Evolutionary conservation across 805 yeast genomes (phyloP).

Genomic region (Zygosaccharomyces bailii): DNA sequence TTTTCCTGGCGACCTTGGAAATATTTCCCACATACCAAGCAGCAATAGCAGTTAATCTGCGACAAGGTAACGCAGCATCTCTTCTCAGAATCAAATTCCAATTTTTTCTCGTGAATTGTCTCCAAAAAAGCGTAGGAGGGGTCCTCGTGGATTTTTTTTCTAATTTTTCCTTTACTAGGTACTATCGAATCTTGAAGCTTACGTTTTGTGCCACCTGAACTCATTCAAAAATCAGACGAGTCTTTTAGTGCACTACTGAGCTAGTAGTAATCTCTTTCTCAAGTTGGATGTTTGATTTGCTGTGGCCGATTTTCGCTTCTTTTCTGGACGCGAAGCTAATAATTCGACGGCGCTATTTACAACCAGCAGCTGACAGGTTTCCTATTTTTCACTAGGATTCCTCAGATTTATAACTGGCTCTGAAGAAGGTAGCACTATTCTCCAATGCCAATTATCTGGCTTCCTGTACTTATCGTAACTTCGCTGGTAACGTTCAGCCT

Average conservation of each 20-base stretch:
- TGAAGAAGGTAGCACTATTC: background rate
- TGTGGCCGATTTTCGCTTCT: no score
- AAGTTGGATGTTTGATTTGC: no score
- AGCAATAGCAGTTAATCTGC: constrained; percentile 61
- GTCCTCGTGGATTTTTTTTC: constrained; percentile 8
- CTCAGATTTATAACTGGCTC: background rate
- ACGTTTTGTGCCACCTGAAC: background rate
- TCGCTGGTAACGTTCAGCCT: constrained; percentile 6
- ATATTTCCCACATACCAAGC: constrained; percentile 71
- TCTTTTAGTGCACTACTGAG: no score
- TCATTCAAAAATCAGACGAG: no score
- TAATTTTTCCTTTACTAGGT: background rate
- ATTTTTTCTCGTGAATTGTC: constrained; percentile 31
- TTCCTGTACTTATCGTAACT: constrained; percentile 7
- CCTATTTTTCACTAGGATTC: background rate
- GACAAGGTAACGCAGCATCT: constrained; percentile 62
- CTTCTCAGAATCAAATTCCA: constrained; percentile 69
- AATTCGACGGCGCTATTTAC: background rate
- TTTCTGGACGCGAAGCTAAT: background rate
- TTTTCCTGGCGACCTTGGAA: constrained; percentile 60
- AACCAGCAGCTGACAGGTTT: background rate
- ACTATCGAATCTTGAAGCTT: background rate
- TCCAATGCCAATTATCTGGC: background rate
- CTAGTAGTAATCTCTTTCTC: no score
- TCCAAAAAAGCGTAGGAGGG: constrained; percentile 27